Evolutionary conservation across 805 yeast species (phyloP).

Genomic region (Saturnispora sekii): DNA sequence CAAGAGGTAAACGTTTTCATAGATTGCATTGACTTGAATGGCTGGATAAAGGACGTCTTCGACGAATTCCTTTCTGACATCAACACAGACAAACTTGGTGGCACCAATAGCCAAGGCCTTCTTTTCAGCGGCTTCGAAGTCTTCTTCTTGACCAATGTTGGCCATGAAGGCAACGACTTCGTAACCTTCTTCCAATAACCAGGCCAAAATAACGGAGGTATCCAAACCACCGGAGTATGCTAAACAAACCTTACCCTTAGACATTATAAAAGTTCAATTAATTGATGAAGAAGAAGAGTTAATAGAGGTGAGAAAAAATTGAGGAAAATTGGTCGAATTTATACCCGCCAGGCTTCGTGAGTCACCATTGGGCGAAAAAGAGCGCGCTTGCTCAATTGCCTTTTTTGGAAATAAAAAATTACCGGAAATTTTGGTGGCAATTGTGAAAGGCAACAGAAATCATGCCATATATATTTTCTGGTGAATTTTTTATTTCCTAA

Average conservation of each 20-base stretch:
- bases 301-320: not conserved
- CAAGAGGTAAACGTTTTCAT: constrained; percentile 91
- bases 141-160: constrained; percentile 98
- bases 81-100: constrained; percentile 86
- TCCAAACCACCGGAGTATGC: constrained; percentile 99
- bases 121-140: constrained; percentile 91
- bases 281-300: not conserved
- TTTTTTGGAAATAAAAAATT: no score
- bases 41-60: constrained; percentile 93
- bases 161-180: constrained; percentile 98
- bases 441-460: not conserved
- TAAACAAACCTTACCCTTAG: constrained; percentile 97
- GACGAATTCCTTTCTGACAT: constrained; percentile 91
- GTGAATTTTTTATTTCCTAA: not conserved
- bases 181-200: constrained; percentile 96
- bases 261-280: constrained; percentile 39
- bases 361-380: constrained; percentile 3
- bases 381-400: constrained; percentile 1
- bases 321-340: not conserved
- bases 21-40: constrained; percentile 93
- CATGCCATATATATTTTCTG: not conserved
- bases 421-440: not conserved
- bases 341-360: not conserved
- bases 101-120: constrained; percentile 98
- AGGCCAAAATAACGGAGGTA: constrained; percentile 94